Evolutionary conservation across 139 green algal species (phyloP).

Genomic region (Tetraselmis striata): DNA sequence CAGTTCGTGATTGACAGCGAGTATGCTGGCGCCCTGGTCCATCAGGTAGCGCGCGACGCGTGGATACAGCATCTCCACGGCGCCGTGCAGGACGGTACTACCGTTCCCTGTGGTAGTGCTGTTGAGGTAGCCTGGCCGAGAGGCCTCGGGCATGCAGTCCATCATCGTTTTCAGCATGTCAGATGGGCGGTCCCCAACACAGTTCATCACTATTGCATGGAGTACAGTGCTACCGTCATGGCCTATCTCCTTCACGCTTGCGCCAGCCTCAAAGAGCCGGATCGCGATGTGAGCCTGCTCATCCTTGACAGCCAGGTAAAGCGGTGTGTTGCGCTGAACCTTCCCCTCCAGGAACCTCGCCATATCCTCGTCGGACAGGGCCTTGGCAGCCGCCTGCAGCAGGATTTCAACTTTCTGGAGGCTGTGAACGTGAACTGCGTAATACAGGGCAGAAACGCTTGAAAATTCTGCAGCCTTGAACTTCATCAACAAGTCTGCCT

Average conservation of each 20-base stretch:
- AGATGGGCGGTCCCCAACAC: not conserved
- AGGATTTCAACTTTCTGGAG: not conserved
- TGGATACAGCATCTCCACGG: not conserved
- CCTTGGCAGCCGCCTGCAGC: not conserved
- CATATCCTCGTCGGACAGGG: not conserved
- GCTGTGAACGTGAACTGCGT: not conserved
- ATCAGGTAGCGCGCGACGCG: not conserved
- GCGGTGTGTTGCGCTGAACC: not conserved
- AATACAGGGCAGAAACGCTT: not conserved
- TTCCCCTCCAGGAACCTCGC: not conserved
- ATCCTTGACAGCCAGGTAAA: not conserved
- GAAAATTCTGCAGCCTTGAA: not conserved
- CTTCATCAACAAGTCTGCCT: not conserved
- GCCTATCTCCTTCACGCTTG: not conserved
- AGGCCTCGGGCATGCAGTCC: not conserved
- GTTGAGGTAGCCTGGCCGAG: not conserved
- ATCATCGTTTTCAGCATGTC: not conserved
- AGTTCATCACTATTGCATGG: not conserved
- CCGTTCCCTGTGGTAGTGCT: not conserved
- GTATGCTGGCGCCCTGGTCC: not conserved
- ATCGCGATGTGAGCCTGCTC: not conserved
- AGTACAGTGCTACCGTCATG: not conserved
- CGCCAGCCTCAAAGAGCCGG: not conserved
- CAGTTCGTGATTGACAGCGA: not conserved
- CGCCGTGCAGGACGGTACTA: not conserved